These are phyloP conservation scores for Colletotrichum lindemuthianum DNA, from an alignment of 2,329 filamentous ascomycete genomes.

Conservation along the genomic window DNA sequence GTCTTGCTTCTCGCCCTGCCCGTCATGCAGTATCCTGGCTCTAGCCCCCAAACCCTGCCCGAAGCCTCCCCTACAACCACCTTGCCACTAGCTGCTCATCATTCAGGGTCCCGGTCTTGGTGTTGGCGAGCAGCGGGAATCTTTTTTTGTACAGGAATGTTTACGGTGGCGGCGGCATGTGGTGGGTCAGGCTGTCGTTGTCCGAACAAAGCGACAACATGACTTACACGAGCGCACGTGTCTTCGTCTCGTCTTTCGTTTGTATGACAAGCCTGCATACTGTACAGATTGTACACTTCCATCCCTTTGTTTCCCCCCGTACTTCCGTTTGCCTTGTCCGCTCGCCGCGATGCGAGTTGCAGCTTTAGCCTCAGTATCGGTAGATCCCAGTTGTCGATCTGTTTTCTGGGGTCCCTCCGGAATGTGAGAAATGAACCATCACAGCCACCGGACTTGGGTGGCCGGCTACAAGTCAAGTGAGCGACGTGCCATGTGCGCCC, in stretches of 20 bases:
- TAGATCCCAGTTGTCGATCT: no score
- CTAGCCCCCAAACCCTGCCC: no score
- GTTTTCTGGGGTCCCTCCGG: neutral
- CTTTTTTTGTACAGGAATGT: no score
- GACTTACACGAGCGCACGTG: conserved; percentile 8
- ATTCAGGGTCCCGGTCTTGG: conserved; percentile 23
- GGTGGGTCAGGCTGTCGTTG: conserved; percentile 45
- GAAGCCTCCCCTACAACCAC: no score
- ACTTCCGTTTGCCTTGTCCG: no score
- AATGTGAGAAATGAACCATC: neutral
- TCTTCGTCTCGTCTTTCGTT: conserved; percentile 16
- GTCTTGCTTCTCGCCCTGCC: no score
- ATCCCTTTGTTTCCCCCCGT: no score
- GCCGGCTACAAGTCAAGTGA: conserved; percentile 41
- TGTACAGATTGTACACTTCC: no score
- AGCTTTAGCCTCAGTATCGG: no score
- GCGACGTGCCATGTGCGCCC: conserved; percentile 42
- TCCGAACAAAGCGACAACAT: conserved; percentile 46
- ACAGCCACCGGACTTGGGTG: conserved; percentile 3
- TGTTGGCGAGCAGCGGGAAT: neutral
- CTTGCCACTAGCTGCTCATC: conserved; percentile 3
- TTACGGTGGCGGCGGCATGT: no score
- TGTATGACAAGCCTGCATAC: neutral
- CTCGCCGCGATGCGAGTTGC: no score
- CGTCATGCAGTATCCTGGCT: no score